These are phyloP conservation scores for Mycena indigotica DNA, from an alignment of 768 basidiomycete genomes.

Conservation along the genomic window DNA sequence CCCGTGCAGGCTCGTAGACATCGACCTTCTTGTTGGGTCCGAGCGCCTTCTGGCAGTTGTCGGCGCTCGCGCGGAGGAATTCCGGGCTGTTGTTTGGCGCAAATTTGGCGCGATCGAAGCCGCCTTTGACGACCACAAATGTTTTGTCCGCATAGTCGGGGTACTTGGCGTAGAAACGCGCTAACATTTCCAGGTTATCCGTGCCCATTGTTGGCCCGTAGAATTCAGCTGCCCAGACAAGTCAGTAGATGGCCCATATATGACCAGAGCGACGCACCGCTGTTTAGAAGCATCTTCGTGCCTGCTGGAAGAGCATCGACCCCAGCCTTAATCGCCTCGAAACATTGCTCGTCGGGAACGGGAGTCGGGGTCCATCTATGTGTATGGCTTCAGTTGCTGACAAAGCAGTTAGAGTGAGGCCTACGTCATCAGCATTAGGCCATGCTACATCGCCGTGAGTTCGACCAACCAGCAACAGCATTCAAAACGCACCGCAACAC, in stretches of 20 bases:
- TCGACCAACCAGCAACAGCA: neutral
- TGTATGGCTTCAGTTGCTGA: neutral
- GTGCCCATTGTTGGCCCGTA: conserved; percentile 3
- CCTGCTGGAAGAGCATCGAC: conserved; percentile 45
- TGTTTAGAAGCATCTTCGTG: conserved; percentile 52
- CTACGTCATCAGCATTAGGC: conserved; percentile 23
- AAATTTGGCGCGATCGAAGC: neutral
- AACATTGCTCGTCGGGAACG: conserved; percentile 59
- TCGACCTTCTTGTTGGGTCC: conserved; percentile 59
- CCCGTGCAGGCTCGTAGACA: conserved; percentile 56
- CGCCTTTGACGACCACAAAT: conserved; percentile 38
- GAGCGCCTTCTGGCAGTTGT: conserved; percentile 44
- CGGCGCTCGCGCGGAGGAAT: conserved; percentile 38
- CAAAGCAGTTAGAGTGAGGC: neutral
- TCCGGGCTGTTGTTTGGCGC: conserved; percentile 14
- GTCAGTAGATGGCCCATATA: too few relatives aligned
- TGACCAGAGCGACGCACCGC: conserved; percentile 23
- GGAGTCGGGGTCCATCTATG: conserved; percentile 43
- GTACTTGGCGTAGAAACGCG: conserved; percentile 49
- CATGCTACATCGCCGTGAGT: conserved; percentile 13
- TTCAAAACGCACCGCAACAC: conserved; percentile 37
- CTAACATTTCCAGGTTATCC: conserved; percentile 44
- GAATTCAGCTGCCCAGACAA: conserved; percentile 17
- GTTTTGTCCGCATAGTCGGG: conserved; percentile 37
- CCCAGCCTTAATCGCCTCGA: conserved; percentile 61